Conservation (phyloP, 148 eudicot species). For the Gaultheria prostrata region DNA sequence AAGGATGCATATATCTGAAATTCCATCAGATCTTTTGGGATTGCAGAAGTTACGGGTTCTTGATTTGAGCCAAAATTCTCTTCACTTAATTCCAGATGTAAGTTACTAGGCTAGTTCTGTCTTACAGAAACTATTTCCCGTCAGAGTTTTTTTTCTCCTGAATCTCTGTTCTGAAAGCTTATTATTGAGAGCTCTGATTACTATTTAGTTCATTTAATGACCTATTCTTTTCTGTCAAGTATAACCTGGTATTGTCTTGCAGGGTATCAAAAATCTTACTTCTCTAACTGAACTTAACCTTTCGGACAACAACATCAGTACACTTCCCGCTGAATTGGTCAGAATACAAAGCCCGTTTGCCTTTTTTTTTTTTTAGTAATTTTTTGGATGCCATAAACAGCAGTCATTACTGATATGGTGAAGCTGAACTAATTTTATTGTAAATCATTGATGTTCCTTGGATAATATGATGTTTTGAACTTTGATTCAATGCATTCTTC, state of each 20-base stretch:
- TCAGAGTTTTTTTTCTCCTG: neutral
- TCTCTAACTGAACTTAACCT: slow-evolving; percentile 83
- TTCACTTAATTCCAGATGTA: slow-evolving; percentile 63
- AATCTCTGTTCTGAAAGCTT: neutral
- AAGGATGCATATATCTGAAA: slow-evolving; percentile 63
- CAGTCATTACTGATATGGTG: neutral
- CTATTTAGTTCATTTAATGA: neutral
- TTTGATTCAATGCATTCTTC: slow-evolving; percentile 8
- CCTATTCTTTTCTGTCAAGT: neutral
- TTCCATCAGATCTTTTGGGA: slow-evolving; percentile 58
- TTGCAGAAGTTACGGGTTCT: slow-evolving; percentile 67
- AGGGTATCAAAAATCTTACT: slow-evolving; percentile 71
- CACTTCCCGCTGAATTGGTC: slow-evolving; percentile 84
- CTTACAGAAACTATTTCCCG: neutral
- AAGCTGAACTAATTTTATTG: neutral
- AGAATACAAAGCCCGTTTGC: slow-evolving; percentile 22
- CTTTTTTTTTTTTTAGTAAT: neutral
- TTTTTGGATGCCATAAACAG: neutral
- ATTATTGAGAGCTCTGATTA: slow-evolving; percentile 1
- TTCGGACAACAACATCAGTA: slow-evolving; percentile 69
- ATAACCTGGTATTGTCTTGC: slow-evolving; percentile 27
- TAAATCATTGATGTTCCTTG: neutral
- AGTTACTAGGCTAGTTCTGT: slow-evolving; percentile 9
- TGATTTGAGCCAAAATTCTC: slow-evolving; percentile 79
- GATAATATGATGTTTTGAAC: neutral